phyloP scores from a whole-genome alignment of 768 basidiomycete species.

The Dioszegia aurantiaca region DNA sequence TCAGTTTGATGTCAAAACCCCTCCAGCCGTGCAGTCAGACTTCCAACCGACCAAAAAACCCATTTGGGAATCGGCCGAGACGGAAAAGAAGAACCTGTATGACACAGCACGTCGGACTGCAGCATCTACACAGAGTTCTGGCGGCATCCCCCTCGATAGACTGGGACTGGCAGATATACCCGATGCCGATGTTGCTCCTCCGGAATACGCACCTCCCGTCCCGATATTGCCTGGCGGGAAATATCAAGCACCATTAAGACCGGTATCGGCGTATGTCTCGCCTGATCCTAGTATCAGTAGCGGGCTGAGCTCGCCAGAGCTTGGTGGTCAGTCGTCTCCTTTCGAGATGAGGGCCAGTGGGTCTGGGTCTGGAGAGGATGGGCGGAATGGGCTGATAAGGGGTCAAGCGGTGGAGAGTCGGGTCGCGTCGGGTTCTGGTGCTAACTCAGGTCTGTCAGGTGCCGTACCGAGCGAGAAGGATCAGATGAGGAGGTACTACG shows the following conservation, averaged over 20 bases:
- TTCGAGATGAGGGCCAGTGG: background rate
- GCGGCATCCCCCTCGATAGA: conserved; percentile 23
- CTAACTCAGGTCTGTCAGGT: background rate
- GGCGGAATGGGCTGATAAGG: background rate
- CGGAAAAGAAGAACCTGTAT: conserved; percentile 40
- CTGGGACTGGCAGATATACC: conserved; percentile 31
- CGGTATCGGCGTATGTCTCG: conserved; percentile 23
- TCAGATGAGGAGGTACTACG: conserved; percentile 45
- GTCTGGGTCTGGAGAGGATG: background rate
- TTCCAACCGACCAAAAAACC: background rate
- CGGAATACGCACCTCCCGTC: conserved; percentile 41
- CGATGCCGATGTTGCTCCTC: conserved; percentile 27
- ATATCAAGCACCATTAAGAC: conserved; percentile 27
- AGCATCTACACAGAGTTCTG: conserved; percentile 28
- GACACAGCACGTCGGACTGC: conserved; percentile 32
- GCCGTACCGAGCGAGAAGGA: conserved; percentile 28
- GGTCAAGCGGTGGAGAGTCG: background rate
- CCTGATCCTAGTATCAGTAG: conserved; percentile 7
- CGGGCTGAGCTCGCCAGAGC: conserved; percentile 22
- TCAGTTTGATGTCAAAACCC: conserved; percentile 11
- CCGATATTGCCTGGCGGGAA: conserved; percentile 16
- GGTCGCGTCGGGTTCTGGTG: background rate
- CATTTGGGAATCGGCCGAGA: conserved; percentile 38
- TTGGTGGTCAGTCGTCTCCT: conserved; percentile 32
- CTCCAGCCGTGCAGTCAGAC: too few relatives aligned